These are phyloP conservation scores for Sordariomycetes sp. DNA, from an alignment of 2,329 filamentous ascomycete species.

Conservation along the genomic window DNA sequence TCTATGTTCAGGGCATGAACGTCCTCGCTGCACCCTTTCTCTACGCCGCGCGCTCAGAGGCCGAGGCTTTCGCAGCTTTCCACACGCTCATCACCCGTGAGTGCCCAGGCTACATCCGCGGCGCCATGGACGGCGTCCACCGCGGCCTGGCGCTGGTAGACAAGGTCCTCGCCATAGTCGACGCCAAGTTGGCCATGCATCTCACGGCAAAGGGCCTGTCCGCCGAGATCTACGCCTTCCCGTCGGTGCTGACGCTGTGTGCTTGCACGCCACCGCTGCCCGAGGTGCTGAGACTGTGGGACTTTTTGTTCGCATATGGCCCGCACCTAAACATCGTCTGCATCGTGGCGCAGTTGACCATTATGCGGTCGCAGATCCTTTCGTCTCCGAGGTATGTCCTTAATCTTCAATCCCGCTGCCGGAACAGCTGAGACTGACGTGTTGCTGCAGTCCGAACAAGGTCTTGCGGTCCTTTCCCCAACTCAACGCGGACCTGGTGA, in stretches of 20 bases:
- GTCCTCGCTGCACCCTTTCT: slow-evolving; percentile 92
- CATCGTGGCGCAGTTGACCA: slow-evolving; percentile 88
- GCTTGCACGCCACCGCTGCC: slow-evolving; percentile 92
- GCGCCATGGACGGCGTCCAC: slow-evolving; percentile 96
- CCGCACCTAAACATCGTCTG: slow-evolving; percentile 92
- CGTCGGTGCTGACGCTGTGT: slow-evolving; percentile 86
- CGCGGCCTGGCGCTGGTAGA: slow-evolving; percentile 85
- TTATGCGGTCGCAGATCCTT: slow-evolving; percentile 78
- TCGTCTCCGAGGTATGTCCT: slow-evolving; percentile 65
- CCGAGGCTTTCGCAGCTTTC: slow-evolving; percentile 89
- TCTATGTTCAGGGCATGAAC: slow-evolving; percentile 98
- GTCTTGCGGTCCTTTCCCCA: slow-evolving; percentile 81
- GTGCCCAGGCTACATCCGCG: slow-evolving; percentile 87
- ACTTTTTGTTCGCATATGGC: slow-evolving; percentile 94
- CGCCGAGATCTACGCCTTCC: slow-evolving; percentile 93
- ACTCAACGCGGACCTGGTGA: slow-evolving; percentile 74
- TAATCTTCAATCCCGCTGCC: too few species aligned
- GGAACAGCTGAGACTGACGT: slow-evolving; percentile 1
- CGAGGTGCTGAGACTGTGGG: slow-evolving; percentile 89
- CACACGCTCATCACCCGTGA: slow-evolving; percentile 79
- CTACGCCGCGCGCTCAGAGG: slow-evolving; percentile 88
- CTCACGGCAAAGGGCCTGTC: slow-evolving; percentile 79
- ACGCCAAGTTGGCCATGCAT: slow-evolving; percentile 77
- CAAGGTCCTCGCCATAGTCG: slow-evolving; percentile 82
- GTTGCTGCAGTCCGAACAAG: slow-evolving; percentile 69